Evolutionary conservation across 1,139 yeast species (phyloP), one percentile per base, ranked within the genome.

Genomic region (Yamadazyma membranifaciens): DNA sequence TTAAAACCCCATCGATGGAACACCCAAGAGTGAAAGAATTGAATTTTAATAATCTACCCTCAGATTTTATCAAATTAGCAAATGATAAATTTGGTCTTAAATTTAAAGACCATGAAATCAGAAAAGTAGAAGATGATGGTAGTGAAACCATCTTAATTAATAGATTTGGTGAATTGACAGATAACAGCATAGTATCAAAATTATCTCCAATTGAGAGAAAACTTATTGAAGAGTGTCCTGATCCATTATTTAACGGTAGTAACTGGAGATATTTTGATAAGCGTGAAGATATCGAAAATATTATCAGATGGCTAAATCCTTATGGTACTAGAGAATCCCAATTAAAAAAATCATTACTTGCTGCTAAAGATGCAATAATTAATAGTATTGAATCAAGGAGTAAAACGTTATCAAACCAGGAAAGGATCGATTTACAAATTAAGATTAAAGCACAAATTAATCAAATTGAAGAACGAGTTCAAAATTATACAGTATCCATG

Each of bases 291-390:
- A 60, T 91, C 28, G 76, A 74, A 2, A 58, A 57, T n/a, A 60
- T 92, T 25, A 48, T 83, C 6, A 56, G 63, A 10, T 86, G 95
- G 88, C 69, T 91, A 41, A 81, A 84, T 52, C 82, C 80, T 6
- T 78, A 82, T 73, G 98, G 98, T 3, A 68, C 67, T 39, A 70
- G 96, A 35, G 98, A 92, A 56, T 71, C 81, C 9, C 71, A 67
- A 31, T 69, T 92, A 35, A 64, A 77, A 30, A 83, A 83, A 47
- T 96, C 87, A 54, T 61, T 89, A 39, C 49, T 60, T 9, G 63
- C 65, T 4, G 71, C 81, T 6, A 75, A 78, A 48, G 82, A 77
- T 9, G 73, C 76, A 14, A 74, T 91, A 13, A 56, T 61, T 15
- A 66, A 72, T 10, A 77, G 89, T 52, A 77, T 87, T 56, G 67